Evolutionary conservation across 192 early-diverging fungal species (phyloP).

Genomic region (Entomortierella beljakovae): DNA sequence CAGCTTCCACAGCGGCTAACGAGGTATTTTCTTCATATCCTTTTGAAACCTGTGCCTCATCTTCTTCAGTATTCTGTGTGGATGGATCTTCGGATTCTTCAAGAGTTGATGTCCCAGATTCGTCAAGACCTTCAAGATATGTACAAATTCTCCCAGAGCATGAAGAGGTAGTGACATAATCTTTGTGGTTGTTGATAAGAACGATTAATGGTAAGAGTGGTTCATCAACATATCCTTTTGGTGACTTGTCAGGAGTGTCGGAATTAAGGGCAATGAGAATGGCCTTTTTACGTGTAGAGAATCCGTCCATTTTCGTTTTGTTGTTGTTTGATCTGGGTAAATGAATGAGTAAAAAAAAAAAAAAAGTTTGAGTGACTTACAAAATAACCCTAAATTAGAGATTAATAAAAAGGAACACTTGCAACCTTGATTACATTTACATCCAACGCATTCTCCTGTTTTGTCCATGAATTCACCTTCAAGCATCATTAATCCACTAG

Average conservation of each 20-base stretch:
- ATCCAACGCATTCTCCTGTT: too few relatives aligned
- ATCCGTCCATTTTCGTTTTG: conserved; percentile 38
- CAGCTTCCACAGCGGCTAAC: conserved; percentile 24
- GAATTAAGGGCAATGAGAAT: conserved; percentile 56
- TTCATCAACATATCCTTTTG: conserved; percentile 66
- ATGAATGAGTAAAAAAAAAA: not conserved
- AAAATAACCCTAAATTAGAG: too few relatives aligned
- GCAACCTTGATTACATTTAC: too few relatives aligned
- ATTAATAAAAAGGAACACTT: too few relatives aligned
- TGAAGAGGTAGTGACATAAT: conserved; percentile 66
- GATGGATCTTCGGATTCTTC: not conserved
- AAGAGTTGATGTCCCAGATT: not conserved
- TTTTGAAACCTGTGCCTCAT: conserved; percentile 20
- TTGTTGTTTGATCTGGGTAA: not conserved
- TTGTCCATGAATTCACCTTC: not conserved
- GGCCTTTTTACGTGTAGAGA: conserved; percentile 42
- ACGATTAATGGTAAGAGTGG: conserved; percentile 60
- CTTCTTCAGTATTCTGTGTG: not conserved
- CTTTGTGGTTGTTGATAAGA: conserved; percentile 62
- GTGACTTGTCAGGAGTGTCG: conserved; percentile 60
- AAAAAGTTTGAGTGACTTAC: too few relatives aligned
- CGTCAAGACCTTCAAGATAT: conserved; percentile 59
- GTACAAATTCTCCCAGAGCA: conserved; percentile 66
- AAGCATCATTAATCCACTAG: conserved; percentile 9
- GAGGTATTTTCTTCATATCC: conserved; percentile 38